Base-by-base conservation (phyloP, 176 grass and related monocot species). In the Eremochloa ophiuroides region DNA sequence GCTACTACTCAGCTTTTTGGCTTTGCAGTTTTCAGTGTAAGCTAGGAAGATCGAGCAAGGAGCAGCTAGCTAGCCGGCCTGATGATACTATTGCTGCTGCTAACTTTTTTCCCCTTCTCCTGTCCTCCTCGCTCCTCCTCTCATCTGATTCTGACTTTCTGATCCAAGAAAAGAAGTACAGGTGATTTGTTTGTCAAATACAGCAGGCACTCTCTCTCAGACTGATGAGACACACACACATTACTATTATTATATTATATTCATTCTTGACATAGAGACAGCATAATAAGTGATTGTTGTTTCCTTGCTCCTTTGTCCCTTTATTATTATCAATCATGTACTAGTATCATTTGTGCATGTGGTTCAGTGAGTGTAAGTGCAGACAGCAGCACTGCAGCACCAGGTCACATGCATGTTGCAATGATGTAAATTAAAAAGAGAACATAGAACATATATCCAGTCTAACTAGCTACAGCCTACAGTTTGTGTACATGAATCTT, bases 1-100 rank as follows among this genome's bases (percentile, higher is more conserved):
- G 74, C 62, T 89, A 27, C 74, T 94, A 55, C 80, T 27, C 30
- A 51, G 48, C 48, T 8, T 51, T 50, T 51, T 51, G 48, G 48
- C 48, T 7, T 51, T 53, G 50, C 50, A n/a, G 50, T 53, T 53
- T 53, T 53, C 50, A 53, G 50, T 53, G 50, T 8, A 51, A 51
- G 48, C 47, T 50, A 20, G 47, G 17, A 20, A 14, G 47, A 50
- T 50, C 17, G 17, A 48, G 46, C 46, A 48, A 17, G 46, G 15
- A 47, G 44, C 15, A 47, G 46, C 46, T 48, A 48, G 46, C 46
- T 5, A 16, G 16, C 48, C 18, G 18, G 6, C 17, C 18, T 51
- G 48, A 51, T 22, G 48, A 47, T 6, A 48, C n/a, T 48, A 18
- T 18, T 17, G 10, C 7, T 50, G 48, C 20, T 22, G 50, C 50